These are phyloP conservation scores for Pseudopithomyces chartarum DNA, from an alignment of 2,329 filamentous ascomycete species.

Conservation along the genomic window DNA sequence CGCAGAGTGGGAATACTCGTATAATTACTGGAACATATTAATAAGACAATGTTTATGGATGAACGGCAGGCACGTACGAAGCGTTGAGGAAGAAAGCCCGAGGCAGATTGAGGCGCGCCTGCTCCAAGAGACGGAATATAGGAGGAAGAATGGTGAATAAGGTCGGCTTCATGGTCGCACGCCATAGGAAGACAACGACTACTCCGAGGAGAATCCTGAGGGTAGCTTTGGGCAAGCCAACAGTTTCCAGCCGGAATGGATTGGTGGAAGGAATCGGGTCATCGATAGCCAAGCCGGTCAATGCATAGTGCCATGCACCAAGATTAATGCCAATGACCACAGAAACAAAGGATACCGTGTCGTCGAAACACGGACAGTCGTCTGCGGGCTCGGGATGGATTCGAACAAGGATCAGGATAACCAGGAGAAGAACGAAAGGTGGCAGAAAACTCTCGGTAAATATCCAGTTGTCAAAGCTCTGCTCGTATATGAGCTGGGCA, in stretches of 20 bases:
- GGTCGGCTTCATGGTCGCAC: conserved; percentile 84
- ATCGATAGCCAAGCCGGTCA: conserved; percentile 59
- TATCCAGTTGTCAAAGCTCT: conserved; percentile 72
- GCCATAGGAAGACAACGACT: conserved; percentile 83
- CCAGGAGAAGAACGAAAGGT: conserved; percentile 65
- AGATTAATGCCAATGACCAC: conserved; percentile 84
- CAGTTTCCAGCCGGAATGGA: conserved; percentile 67
- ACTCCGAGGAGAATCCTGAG: conserved; percentile 79
- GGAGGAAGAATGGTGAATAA: conserved; percentile 80
- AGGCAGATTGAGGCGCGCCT: conserved; percentile 77
- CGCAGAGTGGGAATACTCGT: conserved; percentile 76
- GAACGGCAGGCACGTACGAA: conserved; percentile 56
- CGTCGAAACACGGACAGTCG: conserved; percentile 95
- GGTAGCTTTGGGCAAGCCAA: conserved; percentile 69
- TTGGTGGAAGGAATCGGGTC: conserved; percentile 63
- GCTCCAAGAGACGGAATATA: conserved; percentile 83
- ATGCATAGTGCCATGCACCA: conserved; percentile 81
- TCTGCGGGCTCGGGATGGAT: conserved; percentile 96
- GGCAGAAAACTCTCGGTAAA: conserved; percentile 60
- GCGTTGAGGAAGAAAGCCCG: conserved; percentile 90
- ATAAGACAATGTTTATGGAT: neutral
- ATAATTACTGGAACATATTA: conserved; percentile 65
- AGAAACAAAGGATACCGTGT: conserved; percentile 90
- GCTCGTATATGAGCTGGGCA: conserved; percentile 60
- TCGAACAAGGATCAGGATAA: conserved; percentile 77